phyloP scores from a whole-genome alignment of 345 rosid genomes.

The Dipteronia sinensis region DNA sequence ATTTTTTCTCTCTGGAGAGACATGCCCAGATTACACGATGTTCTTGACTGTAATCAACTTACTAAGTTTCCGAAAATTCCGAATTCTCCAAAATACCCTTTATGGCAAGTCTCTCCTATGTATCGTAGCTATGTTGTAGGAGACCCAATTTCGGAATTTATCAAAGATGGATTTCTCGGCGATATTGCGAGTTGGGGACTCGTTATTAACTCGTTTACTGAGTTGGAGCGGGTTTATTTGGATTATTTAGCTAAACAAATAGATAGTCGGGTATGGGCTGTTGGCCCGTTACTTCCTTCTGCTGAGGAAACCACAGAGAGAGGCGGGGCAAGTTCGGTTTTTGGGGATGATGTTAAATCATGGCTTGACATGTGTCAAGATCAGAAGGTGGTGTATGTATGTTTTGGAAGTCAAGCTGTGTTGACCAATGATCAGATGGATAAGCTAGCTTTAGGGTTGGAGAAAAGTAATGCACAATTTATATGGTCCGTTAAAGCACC shows the following conservation, averaged over 20 bases:
- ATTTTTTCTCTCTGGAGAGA: conserved; percentile 38
- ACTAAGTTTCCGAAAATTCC: too few relatives aligned
- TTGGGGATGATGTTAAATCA: conserved; percentile 11
- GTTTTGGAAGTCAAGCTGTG: conserved; percentile 64
- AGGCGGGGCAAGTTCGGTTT: background rate
- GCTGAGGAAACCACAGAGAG: conserved; percentile 8
- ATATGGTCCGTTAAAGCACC: conserved; percentile 56
- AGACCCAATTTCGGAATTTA: too few relatives aligned
- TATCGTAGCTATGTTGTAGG: too few relatives aligned
- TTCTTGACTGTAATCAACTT: too few relatives aligned
- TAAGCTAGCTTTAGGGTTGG: conserved; percentile 51
- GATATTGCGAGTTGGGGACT: conserved; percentile 19
- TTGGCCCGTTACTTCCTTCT: conserved; percentile 10
- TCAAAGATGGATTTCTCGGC: too few relatives aligned
- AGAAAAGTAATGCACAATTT: conserved; percentile 50
- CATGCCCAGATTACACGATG: background rate
- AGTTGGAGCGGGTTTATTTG: background rate
- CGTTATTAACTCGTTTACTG: conserved; percentile 14
- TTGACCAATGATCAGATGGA: conserved; percentile 42
- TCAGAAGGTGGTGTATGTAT: conserved; percentile 55
- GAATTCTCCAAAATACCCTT: background rate
- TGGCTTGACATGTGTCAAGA: conserved; percentile 60
- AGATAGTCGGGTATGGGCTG: conserved; percentile 22
- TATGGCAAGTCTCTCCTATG: too few relatives aligned
- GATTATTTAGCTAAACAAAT: too few relatives aligned